phyloP scores from a whole-genome alignment of 352 stramenopile genomes.

The Phytophthora uliginosa region DNA sequence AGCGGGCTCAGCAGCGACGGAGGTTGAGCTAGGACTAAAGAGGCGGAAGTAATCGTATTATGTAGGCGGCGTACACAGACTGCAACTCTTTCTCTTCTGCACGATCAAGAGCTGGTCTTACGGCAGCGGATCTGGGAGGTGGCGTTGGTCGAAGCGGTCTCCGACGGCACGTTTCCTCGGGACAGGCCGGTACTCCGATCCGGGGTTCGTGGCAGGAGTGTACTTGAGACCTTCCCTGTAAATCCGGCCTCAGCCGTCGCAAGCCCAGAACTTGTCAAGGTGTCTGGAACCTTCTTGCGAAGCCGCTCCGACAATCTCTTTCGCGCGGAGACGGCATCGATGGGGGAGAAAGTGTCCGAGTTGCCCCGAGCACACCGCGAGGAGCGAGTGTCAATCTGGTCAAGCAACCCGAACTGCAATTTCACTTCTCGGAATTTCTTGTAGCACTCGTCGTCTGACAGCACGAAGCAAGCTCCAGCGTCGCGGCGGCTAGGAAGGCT shows the following conservation, averaged over 20 bases:
- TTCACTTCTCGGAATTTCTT: constrained; percentile 73
- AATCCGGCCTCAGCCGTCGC: constrained; percentile 61
- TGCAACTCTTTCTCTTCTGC: background rate
- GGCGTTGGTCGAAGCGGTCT: constrained; percentile 19
- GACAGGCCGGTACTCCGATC: constrained; percentile 28
- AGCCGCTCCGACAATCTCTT: constrained; percentile 37
- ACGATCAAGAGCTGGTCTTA: background rate
- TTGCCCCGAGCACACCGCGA: constrained; percentile 67
- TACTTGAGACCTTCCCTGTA: constrained; percentile 88
- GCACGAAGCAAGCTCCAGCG: constrained; percentile 61
- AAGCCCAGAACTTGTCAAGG: constrained; percentile 59
- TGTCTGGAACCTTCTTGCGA: constrained; percentile 38
- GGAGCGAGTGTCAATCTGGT: constrained; percentile 39
- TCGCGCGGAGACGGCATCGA: constrained; percentile 39
- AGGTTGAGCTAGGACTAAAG: background rate
- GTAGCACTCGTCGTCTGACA: constrained; percentile 60
- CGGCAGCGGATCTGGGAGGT: constrained; percentile 17
- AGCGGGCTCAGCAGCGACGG: constrained; percentile 20
- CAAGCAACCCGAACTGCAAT: constrained; percentile 59
- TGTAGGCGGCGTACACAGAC: background rate
- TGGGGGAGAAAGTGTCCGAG: constrained; percentile 45
- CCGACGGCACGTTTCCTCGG: constrained; percentile 18
- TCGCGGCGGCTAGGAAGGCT: constrained; percentile 50
- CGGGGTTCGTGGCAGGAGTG: constrained; percentile 31
- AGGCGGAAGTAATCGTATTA: background rate